Conservation (phyloP, 176 grass and related monocot genomes). For the Oryza rufipogon region DNA sequence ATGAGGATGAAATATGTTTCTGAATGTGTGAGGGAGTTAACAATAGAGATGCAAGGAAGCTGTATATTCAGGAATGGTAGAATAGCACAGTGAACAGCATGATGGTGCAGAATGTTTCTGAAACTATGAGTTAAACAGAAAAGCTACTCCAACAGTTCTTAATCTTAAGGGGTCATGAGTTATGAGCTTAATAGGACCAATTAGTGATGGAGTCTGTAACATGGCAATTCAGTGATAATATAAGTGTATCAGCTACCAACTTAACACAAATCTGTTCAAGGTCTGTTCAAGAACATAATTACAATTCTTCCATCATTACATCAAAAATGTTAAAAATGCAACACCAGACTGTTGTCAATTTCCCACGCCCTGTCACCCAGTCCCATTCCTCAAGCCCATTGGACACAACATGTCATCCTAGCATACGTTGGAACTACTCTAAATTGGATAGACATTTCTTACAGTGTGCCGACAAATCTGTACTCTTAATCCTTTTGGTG, state of each 20-base stretch:
- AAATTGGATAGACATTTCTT: background rate
- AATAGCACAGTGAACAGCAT: background rate
- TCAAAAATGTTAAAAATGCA: background rate
- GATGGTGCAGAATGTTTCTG: background rate
- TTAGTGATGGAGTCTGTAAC: background rate
- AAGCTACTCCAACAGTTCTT: background rate
- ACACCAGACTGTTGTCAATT: background rate
- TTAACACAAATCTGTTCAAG: background rate
- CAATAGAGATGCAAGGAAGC: background rate
- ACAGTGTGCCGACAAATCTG: background rate
- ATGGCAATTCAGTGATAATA: background rate
- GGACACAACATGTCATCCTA: background rate
- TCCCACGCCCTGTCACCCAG: background rate
- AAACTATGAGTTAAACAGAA: background rate
- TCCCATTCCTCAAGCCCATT: background rate
- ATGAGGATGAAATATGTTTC: background rate
- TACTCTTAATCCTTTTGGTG: background rate
- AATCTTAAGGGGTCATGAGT: background rate
- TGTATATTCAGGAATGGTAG: conserved; percentile 6
- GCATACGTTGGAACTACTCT: background rate
- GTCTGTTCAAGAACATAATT: background rate
- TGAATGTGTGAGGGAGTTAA: background rate
- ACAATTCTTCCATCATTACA: background rate
- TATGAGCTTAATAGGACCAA: background rate
- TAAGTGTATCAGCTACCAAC: background rate